phyloP scores from a whole-genome alignment of 129 eudicot species.

The Solidago caesia region DNA sequence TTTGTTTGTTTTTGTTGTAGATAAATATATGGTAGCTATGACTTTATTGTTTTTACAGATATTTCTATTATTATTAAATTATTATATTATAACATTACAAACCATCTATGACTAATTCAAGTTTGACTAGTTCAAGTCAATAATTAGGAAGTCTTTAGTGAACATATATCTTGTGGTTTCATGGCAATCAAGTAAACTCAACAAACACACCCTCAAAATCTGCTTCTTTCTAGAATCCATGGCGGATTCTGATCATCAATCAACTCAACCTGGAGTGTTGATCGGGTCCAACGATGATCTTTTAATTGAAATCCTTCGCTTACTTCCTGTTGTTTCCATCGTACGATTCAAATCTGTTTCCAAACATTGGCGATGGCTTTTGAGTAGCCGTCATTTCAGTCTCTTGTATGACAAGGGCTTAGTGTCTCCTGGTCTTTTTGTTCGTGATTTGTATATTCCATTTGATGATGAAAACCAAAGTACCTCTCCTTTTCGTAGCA shows the following conservation, averaged over 20 bases:
- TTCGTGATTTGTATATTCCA: neutral
- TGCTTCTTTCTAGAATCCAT: neutral
- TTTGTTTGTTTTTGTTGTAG: too few relatives aligned
- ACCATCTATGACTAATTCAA: too few relatives aligned
- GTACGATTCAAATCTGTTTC: constrained; percentile 10
- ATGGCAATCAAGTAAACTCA: too few relatives aligned
- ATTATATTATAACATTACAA: too few relatives aligned
- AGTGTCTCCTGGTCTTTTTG: neutral
- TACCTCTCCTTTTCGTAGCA: neutral
- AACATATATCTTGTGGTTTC: too few relatives aligned
- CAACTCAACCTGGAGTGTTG: neutral
- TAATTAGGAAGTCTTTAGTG: too few relatives aligned
- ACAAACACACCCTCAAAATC: neutral
- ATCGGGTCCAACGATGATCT: constrained; percentile 1
- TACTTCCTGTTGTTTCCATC: neutral
- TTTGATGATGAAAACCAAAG: neutral
- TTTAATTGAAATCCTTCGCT: neutral
- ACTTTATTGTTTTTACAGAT: too few relatives aligned
- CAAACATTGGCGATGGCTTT: constrained; percentile 4
- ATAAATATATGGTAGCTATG: too few relatives aligned
- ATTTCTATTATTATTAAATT: too few relatives aligned
- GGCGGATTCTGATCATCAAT: neutral
- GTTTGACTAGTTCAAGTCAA: too few relatives aligned
- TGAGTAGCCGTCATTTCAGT: neutral
- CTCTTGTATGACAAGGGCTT: neutral